Evolutionary conservation across 1,139 yeast species (phyloP), one percentile per base, ranked within the genome.

Genomic region (Waltiozyma sp.): DNA sequence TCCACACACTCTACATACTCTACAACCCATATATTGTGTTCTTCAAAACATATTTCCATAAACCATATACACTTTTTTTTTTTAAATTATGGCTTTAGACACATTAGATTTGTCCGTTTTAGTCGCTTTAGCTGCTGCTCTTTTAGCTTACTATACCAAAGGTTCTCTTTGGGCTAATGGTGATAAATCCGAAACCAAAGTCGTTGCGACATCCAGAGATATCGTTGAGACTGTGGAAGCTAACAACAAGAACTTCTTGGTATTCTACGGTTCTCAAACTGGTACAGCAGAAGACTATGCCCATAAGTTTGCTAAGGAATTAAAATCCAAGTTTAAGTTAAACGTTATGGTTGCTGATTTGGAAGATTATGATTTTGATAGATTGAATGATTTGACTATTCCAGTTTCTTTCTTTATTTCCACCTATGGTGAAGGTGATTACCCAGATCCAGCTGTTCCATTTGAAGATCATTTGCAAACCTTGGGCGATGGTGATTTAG

Each of bases 281-380:
- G 99, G 99, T 52, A 91, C 99, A n/a, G 95, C 98, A 40, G 98
- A 91, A 65, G 98, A 91, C 61, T 91, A 88, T 56, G 95, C 96
- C 19, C 75, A 84, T 53, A 85, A 93, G 61, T 78, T 88, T 54
- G 77, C 95, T 40, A 88, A 88, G 61, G 98, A 91, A 61, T 77
- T 91, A 54, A 76, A 80, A 52, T 72, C 95, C 24, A 75, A 83
- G 60, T 89, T 83, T 60, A 89, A 89, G 39, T 71, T 91, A 55
- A 78, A 80, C 52, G 77, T 93, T 9, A 80, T 93, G 83, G 77
- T 83, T 45, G 95, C 85, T 10, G 97, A 89, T 62, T 72, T 88
- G 46, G 94, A 89, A 42, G 93, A 86, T 59, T 80, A 77, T 55
- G 97, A 91, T 53, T 85, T 72, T 60, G 96, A 89, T 41, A 79